A percentile compares a stretch with the other conserved stretches of the same genome.
phyloP scores from a whole-genome alignment of 2,329 filamentous ascomycete species.

The Blumeria graminis region DNA sequence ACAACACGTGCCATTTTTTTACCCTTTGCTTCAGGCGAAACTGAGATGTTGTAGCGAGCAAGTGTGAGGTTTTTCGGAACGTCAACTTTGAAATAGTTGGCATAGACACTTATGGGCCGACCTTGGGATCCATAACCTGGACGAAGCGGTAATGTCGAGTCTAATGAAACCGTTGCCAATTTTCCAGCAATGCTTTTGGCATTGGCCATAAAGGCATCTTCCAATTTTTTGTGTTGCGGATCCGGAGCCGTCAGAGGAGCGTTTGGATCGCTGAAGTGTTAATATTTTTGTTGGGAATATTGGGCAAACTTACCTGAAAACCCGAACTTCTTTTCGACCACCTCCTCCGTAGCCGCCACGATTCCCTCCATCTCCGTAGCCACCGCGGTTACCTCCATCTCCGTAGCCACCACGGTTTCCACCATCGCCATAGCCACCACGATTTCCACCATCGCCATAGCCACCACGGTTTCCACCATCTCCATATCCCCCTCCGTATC shows the following conservation, averaged over 20 bases:
- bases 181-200: slow-evolving; percentile 5
- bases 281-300: neutral
- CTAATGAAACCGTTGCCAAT: slow-evolving; percentile 6
- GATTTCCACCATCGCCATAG: slow-evolving; percentile 2
- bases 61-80: slow-evolving; percentile 8
- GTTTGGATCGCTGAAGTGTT: slow-evolving; percentile 7
- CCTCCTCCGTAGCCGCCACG: slow-evolving; percentile 13
- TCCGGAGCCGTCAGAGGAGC: slow-evolving; percentile 8
- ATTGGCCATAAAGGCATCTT: slow-evolving; percentile 13
- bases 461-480: slow-evolving; percentile 2
- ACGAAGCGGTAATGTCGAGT: slow-evolving; percentile 8
- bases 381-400: slow-evolving; percentile 10
- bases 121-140: slow-evolving; percentile 14
- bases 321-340: slow-evolving; percentile 6
- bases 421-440: slow-evolving; percentile 9
- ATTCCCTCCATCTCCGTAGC: slow-evolving; percentile 13
- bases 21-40: slow-evolving; percentile 9
- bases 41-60: slow-evolving; percentile 12
- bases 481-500: neutral
- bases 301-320: slow-evolving; percentile 10
- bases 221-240: slow-evolving; percentile 10
- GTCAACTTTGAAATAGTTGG: slow-evolving; percentile 13
- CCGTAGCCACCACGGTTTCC: slow-evolving; percentile 10
- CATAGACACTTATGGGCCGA: slow-evolving; percentile 10
- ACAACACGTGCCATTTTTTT: slow-evolving; percentile 12